Evolutionary conservation across 2,329 filamentous ascomycete genomes (phyloP), one percentile per base, ranked within the genome.

Genomic region (Cercospora sp.): DNA sequence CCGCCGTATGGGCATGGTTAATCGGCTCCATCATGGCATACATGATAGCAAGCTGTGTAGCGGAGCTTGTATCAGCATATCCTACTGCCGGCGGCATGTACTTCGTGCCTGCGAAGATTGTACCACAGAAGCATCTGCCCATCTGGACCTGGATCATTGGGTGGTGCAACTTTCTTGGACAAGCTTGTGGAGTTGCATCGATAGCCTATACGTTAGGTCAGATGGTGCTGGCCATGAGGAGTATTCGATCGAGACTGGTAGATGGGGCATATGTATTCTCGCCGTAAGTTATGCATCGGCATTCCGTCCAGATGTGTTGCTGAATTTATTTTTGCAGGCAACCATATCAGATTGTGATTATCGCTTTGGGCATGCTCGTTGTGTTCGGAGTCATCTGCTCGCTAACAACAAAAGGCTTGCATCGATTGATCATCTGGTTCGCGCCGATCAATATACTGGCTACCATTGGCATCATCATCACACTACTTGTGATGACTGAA

Each of bases 51-150:
- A 87, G 85, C 71, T 89, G 87, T 66, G 87, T 90, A n/a, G 85
- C 87, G 53, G 87, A 90, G 77, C 78, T 90, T 63, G 87, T 89
- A 30, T 89, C 87, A 7, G 87, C 87, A 33, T 90, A 90, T 78
- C 88, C 88, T 36, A 90, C 88, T 1, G 87, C 87, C 2, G 87
- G 87, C 20, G 88, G 88, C 2, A 89, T 90, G 87, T 90, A 90
- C 77, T 90, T 89, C 75, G 87, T 89, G 36, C 88, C 87, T 9
- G 89, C 89, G 73, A 85, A 88, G 74, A 87, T 90, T 36, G 87
- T 89, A 1, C 87, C 87, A 8, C 58, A 63, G 16, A 82, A 87
- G 65, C 84, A 88, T 74, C 86, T 89, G 31, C 85, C 88, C 1
- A 83, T 88, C 12, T 89, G 87, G 82, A 84, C 87, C 0, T 90